Evolutionary conservation across 805 yeast genomes (phyloP).

Genomic region (Candida yuanshanica): DNA sequence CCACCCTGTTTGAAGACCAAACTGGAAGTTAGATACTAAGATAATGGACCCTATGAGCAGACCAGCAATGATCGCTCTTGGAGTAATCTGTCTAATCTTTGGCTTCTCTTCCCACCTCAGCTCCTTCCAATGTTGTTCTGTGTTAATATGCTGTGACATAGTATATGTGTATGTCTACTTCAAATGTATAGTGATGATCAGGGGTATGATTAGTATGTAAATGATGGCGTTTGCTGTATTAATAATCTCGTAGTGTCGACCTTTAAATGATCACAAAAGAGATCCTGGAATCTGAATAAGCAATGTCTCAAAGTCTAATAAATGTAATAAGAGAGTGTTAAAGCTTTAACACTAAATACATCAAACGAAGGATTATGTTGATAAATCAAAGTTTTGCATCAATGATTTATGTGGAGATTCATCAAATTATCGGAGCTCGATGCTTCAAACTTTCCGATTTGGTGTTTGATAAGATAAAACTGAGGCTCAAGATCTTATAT

Average conservation of each 20-base stretch:
- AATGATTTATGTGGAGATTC: too few species aligned
- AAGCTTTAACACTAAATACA: too few species aligned
- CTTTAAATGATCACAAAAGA: background rate
- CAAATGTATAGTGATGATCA: background rate
- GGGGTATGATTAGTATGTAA: background rate
- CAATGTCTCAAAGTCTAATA: too few species aligned
- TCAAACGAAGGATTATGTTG: too few species aligned
- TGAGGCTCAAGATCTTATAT: too few species aligned
- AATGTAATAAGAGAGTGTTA: too few species aligned
- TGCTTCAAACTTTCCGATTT: too few species aligned
- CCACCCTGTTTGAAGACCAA: constrained; percentile 98
- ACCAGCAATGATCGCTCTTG: constrained; percentile 72
- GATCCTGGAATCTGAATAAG: too few species aligned
- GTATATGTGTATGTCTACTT: background rate
- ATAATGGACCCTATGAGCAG: constrained; percentile 82
- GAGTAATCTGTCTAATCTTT: constrained; percentile 57
- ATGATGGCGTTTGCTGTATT: background rate
- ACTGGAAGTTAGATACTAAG: constrained; percentile 86
- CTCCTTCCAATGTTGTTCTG: constrained; percentile 15
- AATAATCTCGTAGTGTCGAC: background rate
- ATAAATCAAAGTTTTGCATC: too few species aligned
- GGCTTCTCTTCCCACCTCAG: constrained; percentile 36
- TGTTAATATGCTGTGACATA: background rate
- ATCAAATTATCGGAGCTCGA: too few species aligned
- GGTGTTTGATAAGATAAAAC: too few species aligned